phyloP scores from a whole-genome alignment of 768 basidiomycete species.

The Mycena albidolilacea region DNA sequence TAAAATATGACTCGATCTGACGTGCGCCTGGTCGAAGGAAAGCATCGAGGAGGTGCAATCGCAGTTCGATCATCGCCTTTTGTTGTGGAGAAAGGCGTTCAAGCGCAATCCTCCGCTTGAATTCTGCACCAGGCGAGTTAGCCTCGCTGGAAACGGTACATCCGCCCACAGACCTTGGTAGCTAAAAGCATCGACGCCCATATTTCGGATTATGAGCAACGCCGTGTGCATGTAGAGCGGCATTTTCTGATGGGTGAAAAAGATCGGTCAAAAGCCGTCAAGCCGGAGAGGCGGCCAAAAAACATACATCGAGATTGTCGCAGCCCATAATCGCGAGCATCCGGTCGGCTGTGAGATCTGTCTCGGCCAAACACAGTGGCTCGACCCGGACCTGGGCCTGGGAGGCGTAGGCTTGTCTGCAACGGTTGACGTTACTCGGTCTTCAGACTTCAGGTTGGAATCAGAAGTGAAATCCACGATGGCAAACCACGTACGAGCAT shows the following conservation, averaged over 20 bases:
- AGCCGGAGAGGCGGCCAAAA: not conserved
- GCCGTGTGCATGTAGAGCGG: constrained; percentile 40
- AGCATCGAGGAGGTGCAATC: constrained; percentile 60
- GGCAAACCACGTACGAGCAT: constrained; percentile 25
- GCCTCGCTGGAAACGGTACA: constrained; percentile 43
- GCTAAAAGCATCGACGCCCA: not conserved
- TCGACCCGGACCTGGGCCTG: constrained; percentile 53
- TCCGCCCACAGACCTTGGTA: constrained; percentile 18
- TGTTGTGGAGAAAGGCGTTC: constrained; percentile 63
- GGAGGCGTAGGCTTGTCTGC: constrained; percentile 31
- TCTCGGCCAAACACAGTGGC: constrained; percentile 57
- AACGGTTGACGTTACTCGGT: constrained; percentile 36
- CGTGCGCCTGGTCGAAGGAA: constrained; percentile 52
- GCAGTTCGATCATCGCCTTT: constrained; percentile 57
- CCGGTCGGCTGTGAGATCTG: constrained; percentile 64
- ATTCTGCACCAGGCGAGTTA: constrained; percentile 43
- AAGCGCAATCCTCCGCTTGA: constrained; percentile 53
- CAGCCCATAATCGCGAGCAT: constrained; percentile 69
- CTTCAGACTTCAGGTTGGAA: not conserved
- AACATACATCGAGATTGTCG: constrained; percentile 34
- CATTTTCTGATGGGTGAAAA: constrained; percentile 31
- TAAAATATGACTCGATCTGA: constrained; percentile 50
- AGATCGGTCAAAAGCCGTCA: not conserved
- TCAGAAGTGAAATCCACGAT: not conserved
- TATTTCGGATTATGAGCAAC: constrained; percentile 30